phyloP scores from a whole-genome alignment of 2,329 filamentous ascomycete species.

The Verticillium longisporum region DNA sequence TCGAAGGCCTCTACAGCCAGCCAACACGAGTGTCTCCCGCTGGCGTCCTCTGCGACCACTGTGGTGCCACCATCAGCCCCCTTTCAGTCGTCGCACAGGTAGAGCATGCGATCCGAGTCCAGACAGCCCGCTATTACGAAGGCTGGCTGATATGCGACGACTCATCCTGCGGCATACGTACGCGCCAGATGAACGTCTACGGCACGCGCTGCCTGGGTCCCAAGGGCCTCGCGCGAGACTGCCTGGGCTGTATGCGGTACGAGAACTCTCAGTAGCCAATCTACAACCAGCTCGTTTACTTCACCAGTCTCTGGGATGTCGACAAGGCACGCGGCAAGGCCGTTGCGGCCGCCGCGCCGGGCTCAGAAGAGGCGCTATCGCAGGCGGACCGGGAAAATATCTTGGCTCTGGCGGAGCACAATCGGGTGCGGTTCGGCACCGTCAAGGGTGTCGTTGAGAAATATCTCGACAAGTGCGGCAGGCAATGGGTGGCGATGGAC shows the following conservation, averaged over 20 bases:
- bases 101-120: slow-evolving; percentile 72
- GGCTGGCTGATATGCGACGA: slow-evolving; percentile 90
- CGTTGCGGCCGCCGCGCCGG: slow-evolving; percentile 25
- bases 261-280: slow-evolving; percentile 83
- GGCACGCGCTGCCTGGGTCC: slow-evolving; percentile 85
- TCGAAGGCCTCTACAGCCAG: slow-evolving; percentile 64
- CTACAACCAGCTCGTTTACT: slow-evolving; percentile 93
- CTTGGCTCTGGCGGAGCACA: slow-evolving; percentile 69
- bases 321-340: slow-evolving; percentile 63
- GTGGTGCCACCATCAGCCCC: slow-evolving; percentile 57
- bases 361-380: slow-evolving; percentile 26
- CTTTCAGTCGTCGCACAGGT: slow-evolving; percentile 79
- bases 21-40: slow-evolving; percentile 58
- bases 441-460: slow-evolving; percentile 71
- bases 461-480: slow-evolving; percentile 83
- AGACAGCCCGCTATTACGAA: slow-evolving; percentile 83
- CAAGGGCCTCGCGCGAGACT: slow-evolving; percentile 75
- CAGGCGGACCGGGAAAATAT: slow-evolving; percentile 55
- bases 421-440: slow-evolving; percentile 70
- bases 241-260: slow-evolving; percentile 80
- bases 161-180: slow-evolving; percentile 75
- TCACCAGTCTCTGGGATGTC: slow-evolving; percentile 78
- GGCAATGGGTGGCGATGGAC: slow-evolving; percentile 93
- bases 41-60: slow-evolving; percentile 69
- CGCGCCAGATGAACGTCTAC: slow-evolving; percentile 88